Evolutionary conservation across 2,329 filamentous ascomycete genomes (phyloP).

Genomic region (Leptographium galeiforme): DNA sequence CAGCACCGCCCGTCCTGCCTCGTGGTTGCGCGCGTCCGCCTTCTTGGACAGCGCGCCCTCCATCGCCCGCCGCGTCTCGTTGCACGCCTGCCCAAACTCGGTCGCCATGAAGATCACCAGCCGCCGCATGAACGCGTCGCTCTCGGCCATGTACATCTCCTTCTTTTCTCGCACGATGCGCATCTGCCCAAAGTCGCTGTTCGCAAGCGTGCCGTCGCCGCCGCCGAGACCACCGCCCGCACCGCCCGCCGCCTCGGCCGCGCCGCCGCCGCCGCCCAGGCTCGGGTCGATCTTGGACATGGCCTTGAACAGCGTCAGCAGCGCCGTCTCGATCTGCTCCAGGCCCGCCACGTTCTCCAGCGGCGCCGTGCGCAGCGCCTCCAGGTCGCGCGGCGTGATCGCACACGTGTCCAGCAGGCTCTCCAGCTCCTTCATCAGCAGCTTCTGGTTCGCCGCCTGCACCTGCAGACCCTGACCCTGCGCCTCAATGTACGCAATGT

Average conservation of each 20-base stretch:
- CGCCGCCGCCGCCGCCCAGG: conserved; percentile 43
- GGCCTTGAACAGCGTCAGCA: conserved; percentile 78
- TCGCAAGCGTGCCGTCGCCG: conserved; percentile 37
- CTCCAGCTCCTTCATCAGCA: conserved; percentile 79
- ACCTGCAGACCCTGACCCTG: conserved; percentile 95
- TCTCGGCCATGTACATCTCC: conserved; percentile 71
- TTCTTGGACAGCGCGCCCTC: conserved; percentile 49
- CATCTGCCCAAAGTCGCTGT: conserved; percentile 77
- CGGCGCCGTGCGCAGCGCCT: conserved; percentile 58
- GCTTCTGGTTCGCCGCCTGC: conserved; percentile 91
- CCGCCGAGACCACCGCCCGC: conserved; percentile 32
- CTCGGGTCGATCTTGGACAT: conserved; percentile 88
- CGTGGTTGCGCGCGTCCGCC: conserved; percentile 58
- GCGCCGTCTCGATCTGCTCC: conserved; percentile 60
- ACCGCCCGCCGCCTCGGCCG: conserved; percentile 5
- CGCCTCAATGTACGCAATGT: conserved; percentile 93
- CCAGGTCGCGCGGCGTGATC: conserved; percentile 64
- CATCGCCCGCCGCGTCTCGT: conserved; percentile 53
- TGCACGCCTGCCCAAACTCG: conserved; percentile 64
- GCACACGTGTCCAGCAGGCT: conserved; percentile 83
- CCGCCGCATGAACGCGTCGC: conserved; percentile 60
- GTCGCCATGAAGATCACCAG: conserved; percentile 70
- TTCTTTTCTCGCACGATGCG: conserved; percentile 89
- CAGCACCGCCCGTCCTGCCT: conserved; percentile 55
- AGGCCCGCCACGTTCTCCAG: conserved; percentile 59